phyloP scores from a whole-genome alignment of 2,329 filamentous ascomycete species.

The Diaporthe longicolla region DNA sequence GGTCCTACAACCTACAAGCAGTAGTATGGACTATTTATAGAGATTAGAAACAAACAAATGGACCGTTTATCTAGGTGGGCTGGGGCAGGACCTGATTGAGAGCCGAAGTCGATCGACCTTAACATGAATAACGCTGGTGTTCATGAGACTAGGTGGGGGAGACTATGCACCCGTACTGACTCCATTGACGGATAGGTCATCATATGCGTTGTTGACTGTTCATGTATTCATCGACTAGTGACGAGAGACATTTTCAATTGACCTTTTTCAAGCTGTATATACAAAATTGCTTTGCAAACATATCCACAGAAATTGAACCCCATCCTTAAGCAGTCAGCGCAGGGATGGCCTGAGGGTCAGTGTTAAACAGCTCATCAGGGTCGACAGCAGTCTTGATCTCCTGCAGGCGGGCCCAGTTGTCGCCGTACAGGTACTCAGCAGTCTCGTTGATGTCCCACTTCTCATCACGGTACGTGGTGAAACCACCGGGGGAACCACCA shows the following conservation, averaged over 20 bases:
- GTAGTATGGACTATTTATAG: no score
- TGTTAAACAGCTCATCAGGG: constrained; percentile 36
- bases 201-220: no score
- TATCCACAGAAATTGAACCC: not conserved
- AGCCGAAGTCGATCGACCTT: no score
- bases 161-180: no score
- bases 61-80: no score
- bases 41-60: no score
- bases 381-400: constrained; percentile 29
- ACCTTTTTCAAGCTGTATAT: not conserved
- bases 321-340: constrained; percentile 4
- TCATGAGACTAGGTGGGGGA: no score
- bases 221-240: no score
- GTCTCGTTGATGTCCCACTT: constrained; percentile 33
- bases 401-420: constrained; percentile 29
- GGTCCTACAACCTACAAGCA: no score
- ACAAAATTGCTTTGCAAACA: not conserved
- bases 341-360: constrained; percentile 34
- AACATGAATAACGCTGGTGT: no score
- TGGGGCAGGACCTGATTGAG: no score
- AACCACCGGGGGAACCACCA: constrained; percentile 6
- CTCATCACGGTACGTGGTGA: constrained; percentile 38
- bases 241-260: not conserved
- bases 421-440: constrained; percentile 29
- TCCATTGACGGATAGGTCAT: no score